A percentile compares a stretch with the other conserved stretches of the same genome.
These are phyloP conservation scores for Eucalyptus pauciflora DNA, from an alignment of 345 rosid species.

Conservation along the genomic window DNA sequence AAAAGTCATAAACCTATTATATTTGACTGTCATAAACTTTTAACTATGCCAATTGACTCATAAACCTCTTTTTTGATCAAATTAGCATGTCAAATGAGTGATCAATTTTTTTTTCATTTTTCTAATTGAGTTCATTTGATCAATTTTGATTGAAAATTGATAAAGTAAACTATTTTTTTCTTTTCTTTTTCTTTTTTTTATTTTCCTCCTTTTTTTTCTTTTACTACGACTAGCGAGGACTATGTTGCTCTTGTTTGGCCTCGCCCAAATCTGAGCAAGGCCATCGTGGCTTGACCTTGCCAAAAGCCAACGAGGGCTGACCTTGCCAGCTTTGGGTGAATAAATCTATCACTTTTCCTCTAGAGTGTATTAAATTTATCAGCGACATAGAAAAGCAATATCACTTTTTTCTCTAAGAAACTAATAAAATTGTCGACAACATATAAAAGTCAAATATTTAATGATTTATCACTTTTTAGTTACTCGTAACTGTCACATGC, in stretches of 20 bases:
- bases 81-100: too few relatives aligned
- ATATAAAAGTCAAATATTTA: neutral
- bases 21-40: accelerated
- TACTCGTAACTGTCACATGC: accelerated
- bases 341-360: neutral
- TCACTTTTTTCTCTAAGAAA: accelerated
- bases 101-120: too few relatives aligned
- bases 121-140: accelerated
- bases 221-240: accelerated
- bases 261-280: accelerated
- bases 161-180: accelerated
- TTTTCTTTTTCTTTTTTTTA: accelerated
- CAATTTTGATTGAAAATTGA: accelerated
- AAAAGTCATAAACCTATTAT: accelerated
- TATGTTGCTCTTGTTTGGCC: accelerated
- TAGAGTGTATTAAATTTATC: too few relatives aligned
- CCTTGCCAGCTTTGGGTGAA: accelerated
- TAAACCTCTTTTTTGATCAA: too few relatives aligned
- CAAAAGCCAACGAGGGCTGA: accelerated
- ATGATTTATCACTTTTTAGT: too few relatives aligned
- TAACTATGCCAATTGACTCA: too few relatives aligned
- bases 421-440: too few relatives aligned
- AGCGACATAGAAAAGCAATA: neutral
- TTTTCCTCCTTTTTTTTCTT: neutral
- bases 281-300: accelerated